Evolutionary conservation across 257 asterid species (phyloP), one percentile per base, ranked within the genome.

Genomic region (Leonotis leonurus): DNA sequence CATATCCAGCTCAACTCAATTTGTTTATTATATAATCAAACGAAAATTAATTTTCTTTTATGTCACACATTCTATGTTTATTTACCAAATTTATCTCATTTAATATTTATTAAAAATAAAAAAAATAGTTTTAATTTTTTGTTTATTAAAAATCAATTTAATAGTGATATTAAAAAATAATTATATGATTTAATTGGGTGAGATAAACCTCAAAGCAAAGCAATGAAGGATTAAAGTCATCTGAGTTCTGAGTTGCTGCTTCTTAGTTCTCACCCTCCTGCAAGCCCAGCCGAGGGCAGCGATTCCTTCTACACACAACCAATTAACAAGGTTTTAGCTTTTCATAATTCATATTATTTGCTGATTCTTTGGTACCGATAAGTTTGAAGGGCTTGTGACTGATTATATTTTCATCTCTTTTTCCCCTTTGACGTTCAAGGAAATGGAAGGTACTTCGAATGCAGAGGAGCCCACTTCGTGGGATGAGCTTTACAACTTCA

Each of bases 401-500:
- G 27, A 54, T 6, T 17, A 3, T 1, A 22, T 5, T 27, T 27
- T 20, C 30, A 9, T 25, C 33, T 32, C n/a, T 13, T 9, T 14
- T 36, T 57, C 3, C n/a, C 9, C 6, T 58, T 52, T 33, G 36
- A 12, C 29, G 60, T 60, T 35, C 30, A 39, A 60, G 33, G 24
- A 74, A 76, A 85, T 86, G 95, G 95, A 84, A 27, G 78, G 65
- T 49, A 75, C 74, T 53, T 53, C 89, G 60, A 80, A 59, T 73
- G 95, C 85, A 40, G 96, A 81, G 54, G 97, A 81, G 56, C 81
- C 95, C 75, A 60, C 65, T 48, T 78, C 96, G 18, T 89, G 85
- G 94, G 97, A 87, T 10, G 97, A 89, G 71, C 94, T 75, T 49
- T 93, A 87, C 91, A 93, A 79, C 65, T 70, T 89, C 51, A 87